Evolutionary conservation across 352 stramenopile genomes (phyloP), one percentile per base, ranked within the genome.

Genomic region (Phytophthora syringae): DNA sequence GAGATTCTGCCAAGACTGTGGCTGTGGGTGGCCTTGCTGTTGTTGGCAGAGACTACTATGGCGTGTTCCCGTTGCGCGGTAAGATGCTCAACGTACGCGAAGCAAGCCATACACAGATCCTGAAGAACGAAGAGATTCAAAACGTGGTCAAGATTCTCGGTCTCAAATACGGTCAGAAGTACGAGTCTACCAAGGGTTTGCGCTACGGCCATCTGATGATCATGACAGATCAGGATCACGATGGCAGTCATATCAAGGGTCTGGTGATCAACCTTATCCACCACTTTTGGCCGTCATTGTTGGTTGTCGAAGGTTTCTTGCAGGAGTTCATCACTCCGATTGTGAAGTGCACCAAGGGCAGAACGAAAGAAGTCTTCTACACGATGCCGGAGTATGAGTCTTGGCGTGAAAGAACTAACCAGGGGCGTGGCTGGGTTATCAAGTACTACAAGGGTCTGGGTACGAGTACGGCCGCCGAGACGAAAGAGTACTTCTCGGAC

Each of bases 361-460:
- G 75, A 28, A 88, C 84, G n/a, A 83, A 67, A 1, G 70, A 98
- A 37, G 92, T 96, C 2, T 99, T 99, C 67, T 99, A 98, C 76
- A 99, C 97, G 5, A 97, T 99, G 80, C 88, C 95, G 5, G 97
- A 99, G 76, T 99, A 99, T 71, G 88, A 98, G 67, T 71, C 67
- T 15, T 99, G 97, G 97, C 84, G 95, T 20, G 84, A 86, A 53
- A 79, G 34, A 37, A 90, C 79, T 7, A 95, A 97, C 59, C 88
- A 97, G 51, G 87, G 96, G 21, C 96, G 93, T 52, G 91, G 94
- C 24, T 99, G 94, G 90, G 89, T 89, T 28, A 97, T 99, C 59
- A 99, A 99, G 89, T 99, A 99, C 78, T 99, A 99, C 82, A 99
- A 99, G 89, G 97, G 97, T 97, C 87, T 99, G 21, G 97, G 97